phyloP scores from a whole-genome alignment of 108 stramenopile species.

The Conticribra guillardii region DNA sequence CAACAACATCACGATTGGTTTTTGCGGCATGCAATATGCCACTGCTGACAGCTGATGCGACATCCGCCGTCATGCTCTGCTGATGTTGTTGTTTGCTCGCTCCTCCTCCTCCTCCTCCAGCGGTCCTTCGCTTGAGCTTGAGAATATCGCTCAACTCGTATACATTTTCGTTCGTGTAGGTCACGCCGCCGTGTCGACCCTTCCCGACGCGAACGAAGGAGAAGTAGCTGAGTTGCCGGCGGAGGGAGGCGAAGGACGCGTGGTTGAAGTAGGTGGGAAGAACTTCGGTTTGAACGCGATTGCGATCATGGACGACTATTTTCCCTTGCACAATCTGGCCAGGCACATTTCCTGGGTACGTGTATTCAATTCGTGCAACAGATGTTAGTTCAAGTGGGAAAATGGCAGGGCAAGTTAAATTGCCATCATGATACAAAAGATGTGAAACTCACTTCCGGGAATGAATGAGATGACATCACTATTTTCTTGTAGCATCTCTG shows the following conservation, averaged over 20 bases:
- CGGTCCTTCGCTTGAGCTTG: constrained; percentile 60
- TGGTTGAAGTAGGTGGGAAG: constrained; percentile 88
- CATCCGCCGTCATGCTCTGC: constrained; percentile 6
- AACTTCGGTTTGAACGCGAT: constrained; percentile 70
- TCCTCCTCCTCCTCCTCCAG: constrained; percentile 3
- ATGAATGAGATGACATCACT: constrained; percentile 70
- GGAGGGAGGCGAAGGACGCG: constrained; percentile 84
- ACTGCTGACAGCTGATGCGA: constrained; percentile 22
- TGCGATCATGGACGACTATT: constrained; percentile 83
- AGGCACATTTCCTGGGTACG: neutral
- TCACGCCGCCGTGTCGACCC: constrained; percentile 64
- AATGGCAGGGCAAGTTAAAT: no score
- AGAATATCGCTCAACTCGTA: constrained; percentile 79
- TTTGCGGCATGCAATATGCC: constrained; percentile 30
- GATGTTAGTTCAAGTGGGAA: no score
- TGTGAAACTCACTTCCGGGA: constrained; percentile 73
- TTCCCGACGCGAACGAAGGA: constrained; percentile 79
- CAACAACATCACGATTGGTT: constrained; percentile 16
- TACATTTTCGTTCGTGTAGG: constrained; percentile 78
- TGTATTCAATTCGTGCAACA: no score
- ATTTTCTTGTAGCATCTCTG: constrained; percentile 80
- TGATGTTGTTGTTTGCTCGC: neutral
- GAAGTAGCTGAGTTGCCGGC: constrained; percentile 87
- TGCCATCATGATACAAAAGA: no score
- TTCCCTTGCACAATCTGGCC: constrained; percentile 49